These are phyloP conservation scores for Metschnikowia dekortorum DNA, from an alignment of 805 yeast species.

Conservation along the genomic window DNA sequence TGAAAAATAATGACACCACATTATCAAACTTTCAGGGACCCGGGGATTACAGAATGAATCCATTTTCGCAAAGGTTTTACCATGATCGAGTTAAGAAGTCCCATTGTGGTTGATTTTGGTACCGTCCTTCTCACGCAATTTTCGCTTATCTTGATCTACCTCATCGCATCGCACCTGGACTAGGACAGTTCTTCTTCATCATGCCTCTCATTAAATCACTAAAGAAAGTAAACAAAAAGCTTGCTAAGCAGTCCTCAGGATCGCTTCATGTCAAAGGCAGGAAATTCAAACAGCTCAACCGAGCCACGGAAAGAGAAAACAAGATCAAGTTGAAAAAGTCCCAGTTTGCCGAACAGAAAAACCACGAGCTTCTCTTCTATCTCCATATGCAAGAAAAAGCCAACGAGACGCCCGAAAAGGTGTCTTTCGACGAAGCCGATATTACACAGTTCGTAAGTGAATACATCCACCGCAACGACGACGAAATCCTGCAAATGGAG, in stretches of 20 bases:
- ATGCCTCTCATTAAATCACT: slow-evolving; percentile 73
- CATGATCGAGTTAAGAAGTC: neutral
- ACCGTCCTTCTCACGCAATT: neutral
- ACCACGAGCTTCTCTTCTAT: slow-evolving; percentile 55
- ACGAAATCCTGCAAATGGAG: slow-evolving; percentile 62
- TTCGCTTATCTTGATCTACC: slow-evolving; percentile 1
- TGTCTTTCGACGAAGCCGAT: slow-evolving; percentile 51
- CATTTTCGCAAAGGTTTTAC: too few species aligned
- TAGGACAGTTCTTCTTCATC: neutral
- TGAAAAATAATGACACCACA: too few species aligned
- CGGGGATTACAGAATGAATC: too few species aligned
- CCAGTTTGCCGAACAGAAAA: slow-evolving; percentile 53
- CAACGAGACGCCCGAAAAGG: slow-evolving; percentile 24
- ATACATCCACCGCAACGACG: slow-evolving; percentile 66
- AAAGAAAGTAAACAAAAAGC: slow-evolving; percentile 57
- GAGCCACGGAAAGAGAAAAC: slow-evolving; percentile 83
- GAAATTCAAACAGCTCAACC: slow-evolving; percentile 74
- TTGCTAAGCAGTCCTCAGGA: slow-evolving; percentile 47
- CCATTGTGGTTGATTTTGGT: neutral
- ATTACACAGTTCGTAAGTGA: slow-evolving; percentile 57
- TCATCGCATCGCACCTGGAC: slow-evolving; percentile 3
- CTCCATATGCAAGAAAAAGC: slow-evolving; percentile 51
- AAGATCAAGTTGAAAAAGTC: slow-evolving; percentile 60
- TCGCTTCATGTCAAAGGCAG: slow-evolving; percentile 84
- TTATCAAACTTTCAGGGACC: too few species aligned